Evolutionary conservation across 2,329 filamentous ascomycete species (phyloP), one percentile per base, ranked within the genome.

Genomic region (Penicillium sp.): DNA sequence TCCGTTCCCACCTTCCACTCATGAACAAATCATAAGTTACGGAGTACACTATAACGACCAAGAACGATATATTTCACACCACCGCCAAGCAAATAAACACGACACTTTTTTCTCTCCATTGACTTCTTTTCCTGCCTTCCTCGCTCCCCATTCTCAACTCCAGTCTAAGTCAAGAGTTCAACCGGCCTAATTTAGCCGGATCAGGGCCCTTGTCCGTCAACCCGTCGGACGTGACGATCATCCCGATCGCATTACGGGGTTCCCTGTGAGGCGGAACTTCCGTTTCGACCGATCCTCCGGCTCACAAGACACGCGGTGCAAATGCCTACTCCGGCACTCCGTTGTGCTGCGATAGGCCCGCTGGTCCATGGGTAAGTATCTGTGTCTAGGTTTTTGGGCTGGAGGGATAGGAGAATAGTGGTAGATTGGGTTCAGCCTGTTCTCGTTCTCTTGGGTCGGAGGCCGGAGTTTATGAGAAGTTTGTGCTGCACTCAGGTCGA

Each of bases 221-320:
- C 37, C 35, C 38, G 48, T 65, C 59, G 63, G 63, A 64, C 40
- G 45, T 8, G 55, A 67, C 33, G 48, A 60, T 65, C 55, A 48
- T 19, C 25, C 65, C 65, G 63, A 64, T 43, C 45, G 26, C 28
- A 6, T 22, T 13, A 19, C 37, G 25, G 5, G 46, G 30, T 8
- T 8, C 30, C 16, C 30, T 25, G 28, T 46, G 11, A 37, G 22
- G 56, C 66, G 66, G 66, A 68, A 68, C 28, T 68, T 68, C 58
- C 66, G 63, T 59, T 53, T 56, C 62, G 45, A 55, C 67, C 67
- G 67, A 69, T 13, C 14, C 54, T 65, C 66, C 66, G 66, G 57
- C 26, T 38, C 45, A 28, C 45, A n/a, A 8, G 14, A 1, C 6
- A 6, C 45, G 19, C 45, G 25, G 45, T n/a, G 19, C 26, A 16